Percentiles rank a stretch among this genome's conserved stretches.
Evolutionary conservation across 345 rosid genomes (phyloP).

Genomic region (Draba incana): DNA sequence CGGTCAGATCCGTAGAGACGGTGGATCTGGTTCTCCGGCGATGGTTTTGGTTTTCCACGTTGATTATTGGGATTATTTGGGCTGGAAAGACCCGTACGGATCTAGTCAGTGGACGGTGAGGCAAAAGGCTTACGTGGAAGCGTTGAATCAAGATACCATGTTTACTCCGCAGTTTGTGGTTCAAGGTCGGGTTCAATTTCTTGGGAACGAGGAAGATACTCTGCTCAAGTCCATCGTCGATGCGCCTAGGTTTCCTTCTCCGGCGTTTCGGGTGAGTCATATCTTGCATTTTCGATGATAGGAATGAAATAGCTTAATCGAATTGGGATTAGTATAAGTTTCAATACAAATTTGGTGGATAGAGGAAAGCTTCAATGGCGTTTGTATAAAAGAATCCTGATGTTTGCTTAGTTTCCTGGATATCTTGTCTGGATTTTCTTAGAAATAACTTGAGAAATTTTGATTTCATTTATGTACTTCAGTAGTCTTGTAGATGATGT

Average conservation of each 20-base stretch:
- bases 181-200: conserved; percentile 68
- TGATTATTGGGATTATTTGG: conserved; percentile 87
- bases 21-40: conserved; percentile 53
- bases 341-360: too few species aligned
- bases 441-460: too few species aligned
- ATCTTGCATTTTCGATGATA: not conserved
- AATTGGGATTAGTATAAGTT: not conserved
- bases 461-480: too few species aligned
- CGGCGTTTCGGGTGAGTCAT: conserved; percentile 56
- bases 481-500: too few species aligned
- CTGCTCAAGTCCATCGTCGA: conserved; percentile 52
- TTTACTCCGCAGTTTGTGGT: conserved; percentile 87
- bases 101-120: conserved; percentile 78
- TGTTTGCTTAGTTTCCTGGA: too few species aligned
- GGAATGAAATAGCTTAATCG: not conserved
- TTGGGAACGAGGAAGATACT: conserved; percentile 67
- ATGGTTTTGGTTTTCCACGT: conserved; percentile 71
- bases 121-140: conserved; percentile 82
- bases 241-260: conserved; percentile 71
- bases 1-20: conserved; percentile 32
- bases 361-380: too few species aligned
- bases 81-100: conserved; percentile 91
- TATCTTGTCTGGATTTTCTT: too few species aligned
- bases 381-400: too few species aligned
- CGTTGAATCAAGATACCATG: conserved; percentile 78